phyloP scores from a whole-genome alignment of 805 yeast genomes.

The Metschnikowia matae region DNA sequence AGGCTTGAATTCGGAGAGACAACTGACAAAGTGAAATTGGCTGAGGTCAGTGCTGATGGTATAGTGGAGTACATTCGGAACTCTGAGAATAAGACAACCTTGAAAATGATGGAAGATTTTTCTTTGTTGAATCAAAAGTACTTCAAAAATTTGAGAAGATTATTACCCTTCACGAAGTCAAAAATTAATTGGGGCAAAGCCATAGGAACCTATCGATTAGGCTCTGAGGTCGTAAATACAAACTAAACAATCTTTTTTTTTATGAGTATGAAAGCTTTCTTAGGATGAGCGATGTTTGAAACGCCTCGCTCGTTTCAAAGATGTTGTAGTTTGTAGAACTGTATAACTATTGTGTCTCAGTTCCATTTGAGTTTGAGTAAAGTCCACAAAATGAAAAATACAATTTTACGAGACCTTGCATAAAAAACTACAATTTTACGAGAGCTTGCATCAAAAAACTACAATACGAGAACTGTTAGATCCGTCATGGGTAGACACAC shows the following conservation, averaged over 20 bases:
- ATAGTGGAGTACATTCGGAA: slow-evolving; percentile 47
- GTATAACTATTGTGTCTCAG: not conserved
- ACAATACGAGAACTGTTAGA: too few relatives aligned
- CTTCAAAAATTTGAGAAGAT: slow-evolving; percentile 84
- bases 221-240: slow-evolving; percentile 62
- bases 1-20: slow-evolving; percentile 51
- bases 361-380: slow-evolving; percentile 29
- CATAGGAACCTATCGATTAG: slow-evolving; percentile 82
- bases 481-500: too few relatives aligned
- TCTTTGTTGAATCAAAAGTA: slow-evolving; percentile 69
- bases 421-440: too few relatives aligned
- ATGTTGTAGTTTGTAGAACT: not conserved
- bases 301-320: not conserved
- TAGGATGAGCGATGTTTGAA: not conserved
- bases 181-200: slow-evolving; percentile 95
- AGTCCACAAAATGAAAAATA: slow-evolving; percentile 37
- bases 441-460: too few relatives aligned
- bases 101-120: slow-evolving; percentile 58
- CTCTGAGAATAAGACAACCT: slow-evolving; percentile 59
- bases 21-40: slow-evolving; percentile 20
- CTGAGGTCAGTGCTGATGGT: slow-evolving; percentile 23
- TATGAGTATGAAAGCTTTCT: not conserved
- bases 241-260: slow-evolving; percentile 4
- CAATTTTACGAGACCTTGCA: too few relatives aligned
- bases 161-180: slow-evolving; percentile 86